These are phyloP conservation scores for Amanita muscaria DNA, from an alignment of 768 basidiomycete genomes.

Conservation along the genomic window DNA sequence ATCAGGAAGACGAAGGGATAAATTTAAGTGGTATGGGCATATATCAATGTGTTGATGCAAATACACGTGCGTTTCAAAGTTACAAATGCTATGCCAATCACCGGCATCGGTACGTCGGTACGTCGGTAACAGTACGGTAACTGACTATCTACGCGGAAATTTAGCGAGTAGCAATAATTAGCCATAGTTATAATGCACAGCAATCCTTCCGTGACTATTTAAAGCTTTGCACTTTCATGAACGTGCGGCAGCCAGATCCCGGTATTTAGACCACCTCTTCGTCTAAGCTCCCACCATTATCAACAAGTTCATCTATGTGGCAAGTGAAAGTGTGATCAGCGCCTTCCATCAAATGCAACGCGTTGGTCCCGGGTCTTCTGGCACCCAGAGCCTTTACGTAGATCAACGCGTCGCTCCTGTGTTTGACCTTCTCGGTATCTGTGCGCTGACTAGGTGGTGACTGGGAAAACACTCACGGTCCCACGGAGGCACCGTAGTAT, in stretches of 20 bases:
- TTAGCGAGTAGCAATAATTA: too few relatives aligned
- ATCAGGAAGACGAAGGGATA: neutral
- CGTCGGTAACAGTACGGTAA: too few relatives aligned
- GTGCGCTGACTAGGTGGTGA: too few relatives aligned
- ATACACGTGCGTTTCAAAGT: too few relatives aligned
- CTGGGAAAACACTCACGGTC: conserved; percentile 23
- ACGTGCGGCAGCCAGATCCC: conserved; percentile 58
- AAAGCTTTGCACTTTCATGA: too few relatives aligned
- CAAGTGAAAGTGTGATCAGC: conserved; percentile 77
- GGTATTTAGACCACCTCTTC: conserved; percentile 40
- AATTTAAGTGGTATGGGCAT: too few relatives aligned
- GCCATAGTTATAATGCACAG: too few relatives aligned
- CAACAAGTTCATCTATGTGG: conserved; percentile 58
- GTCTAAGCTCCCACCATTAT: conserved; percentile 52
- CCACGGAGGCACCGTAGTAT: conserved; percentile 64
- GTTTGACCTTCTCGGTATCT: neutral
- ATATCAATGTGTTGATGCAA: too few relatives aligned
- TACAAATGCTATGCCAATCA: too few relatives aligned
- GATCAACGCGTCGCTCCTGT: conserved; percentile 64
- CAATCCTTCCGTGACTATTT: too few relatives aligned
- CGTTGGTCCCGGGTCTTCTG: conserved; percentile 60
- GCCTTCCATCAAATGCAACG: conserved; percentile 57
- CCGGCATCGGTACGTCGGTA: too few relatives aligned
- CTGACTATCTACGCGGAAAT: too few relatives aligned
- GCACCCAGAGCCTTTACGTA: conserved; percentile 53